Evolutionary conservation across 1,284 basidiomycete species (phyloP).

Genomic region (Ustilago trichophora): DNA sequence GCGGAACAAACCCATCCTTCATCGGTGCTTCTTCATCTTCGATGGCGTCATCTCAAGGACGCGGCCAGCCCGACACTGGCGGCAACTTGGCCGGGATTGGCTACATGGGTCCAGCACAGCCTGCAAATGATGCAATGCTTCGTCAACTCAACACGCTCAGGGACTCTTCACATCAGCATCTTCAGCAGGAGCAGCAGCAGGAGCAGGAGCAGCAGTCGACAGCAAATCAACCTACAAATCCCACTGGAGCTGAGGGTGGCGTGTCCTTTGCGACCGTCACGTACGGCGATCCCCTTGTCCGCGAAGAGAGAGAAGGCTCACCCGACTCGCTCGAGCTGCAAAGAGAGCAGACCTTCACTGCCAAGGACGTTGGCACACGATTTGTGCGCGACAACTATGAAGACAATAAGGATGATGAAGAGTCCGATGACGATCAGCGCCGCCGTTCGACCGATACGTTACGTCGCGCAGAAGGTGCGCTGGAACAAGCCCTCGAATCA

Average conservation of each 20-base stretch:
- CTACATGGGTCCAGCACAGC: conserved; percentile 1
- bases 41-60: conserved; percentile 2
- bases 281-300: conserved; percentile 25
- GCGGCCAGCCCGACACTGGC: background rate
- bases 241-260: conserved; percentile 9
- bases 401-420: conserved; percentile 19
- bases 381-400: conserved; percentile 2
- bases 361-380: conserved; percentile 30
- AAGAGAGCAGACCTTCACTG: conserved; percentile 43
- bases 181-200: conserved; percentile 15
- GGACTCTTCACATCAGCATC: conserved; percentile 1
- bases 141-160: conserved; percentile 11
- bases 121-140: conserved; percentile 12
- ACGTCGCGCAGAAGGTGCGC: conserved; percentile 29
- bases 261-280: conserved; percentile 32
- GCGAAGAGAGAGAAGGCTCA: conserved; percentile 32
- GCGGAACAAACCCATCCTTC: background rate
- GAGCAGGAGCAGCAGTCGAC: conserved; percentile 2
- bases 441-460: conserved; percentile 50
- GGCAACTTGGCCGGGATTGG: background rate
- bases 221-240: background rate
- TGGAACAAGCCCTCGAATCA: conserved; percentile 35
- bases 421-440: conserved; percentile 36
- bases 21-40: background rate
- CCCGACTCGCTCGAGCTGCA: conserved; percentile 40